A percentile compares a stretch with the other conserved stretches of the same genome.
Evolutionary conservation across 2,329 filamentous ascomycete species (phyloP).

Genomic region (Fusarium armeniacum): DNA sequence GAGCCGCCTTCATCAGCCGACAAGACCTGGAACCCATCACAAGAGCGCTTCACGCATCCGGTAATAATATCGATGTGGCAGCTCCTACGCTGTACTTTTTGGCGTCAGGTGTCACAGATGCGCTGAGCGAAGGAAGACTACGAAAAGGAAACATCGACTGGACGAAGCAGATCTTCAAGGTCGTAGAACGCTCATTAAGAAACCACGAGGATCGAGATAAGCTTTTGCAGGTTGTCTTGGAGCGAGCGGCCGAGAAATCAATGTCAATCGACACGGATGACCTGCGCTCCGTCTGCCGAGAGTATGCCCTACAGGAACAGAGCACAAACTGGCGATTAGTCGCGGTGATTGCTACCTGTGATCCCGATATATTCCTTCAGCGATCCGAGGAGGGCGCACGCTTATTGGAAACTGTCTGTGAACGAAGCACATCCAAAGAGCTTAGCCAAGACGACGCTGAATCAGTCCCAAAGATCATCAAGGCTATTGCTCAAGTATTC

Average conservation of each 20-base stretch:
- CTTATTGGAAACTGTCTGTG: constrained; percentile 59
- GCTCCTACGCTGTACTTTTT: constrained; percentile 63
- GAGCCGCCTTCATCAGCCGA: constrained; percentile 61
- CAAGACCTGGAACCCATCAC: constrained; percentile 59
- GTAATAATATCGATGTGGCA: constrained; percentile 54
- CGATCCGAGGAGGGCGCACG: constrained; percentile 56
- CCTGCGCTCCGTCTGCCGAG: constrained; percentile 59
- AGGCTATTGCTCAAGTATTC: constrained; percentile 61
- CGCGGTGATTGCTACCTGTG: constrained; percentile 59
- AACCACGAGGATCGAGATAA: constrained; percentile 45
- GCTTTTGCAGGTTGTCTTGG: constrained; percentile 53
- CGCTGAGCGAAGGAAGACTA: constrained; percentile 46
- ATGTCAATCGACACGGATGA: constrained; percentile 57
- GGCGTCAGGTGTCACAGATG: constrained; percentile 51
- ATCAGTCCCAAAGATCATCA: constrained; percentile 56
- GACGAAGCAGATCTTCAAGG: constrained; percentile 56
- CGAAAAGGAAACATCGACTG: constrained; percentile 57
- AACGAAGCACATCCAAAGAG: constrained; percentile 50
- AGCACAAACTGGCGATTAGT: constrained; percentile 61
- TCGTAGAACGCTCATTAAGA: constrained; percentile 50
- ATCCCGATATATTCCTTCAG: constrained; percentile 62
- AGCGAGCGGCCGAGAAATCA: constrained; percentile 50
- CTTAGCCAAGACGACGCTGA: constrained; percentile 39
- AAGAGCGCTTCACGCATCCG: constrained; percentile 58
- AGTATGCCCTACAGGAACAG: constrained; percentile 57